phyloP scores from a whole-genome alignment of 768 basidiomycete genomes.

The Naganishia kalamii region DNA sequence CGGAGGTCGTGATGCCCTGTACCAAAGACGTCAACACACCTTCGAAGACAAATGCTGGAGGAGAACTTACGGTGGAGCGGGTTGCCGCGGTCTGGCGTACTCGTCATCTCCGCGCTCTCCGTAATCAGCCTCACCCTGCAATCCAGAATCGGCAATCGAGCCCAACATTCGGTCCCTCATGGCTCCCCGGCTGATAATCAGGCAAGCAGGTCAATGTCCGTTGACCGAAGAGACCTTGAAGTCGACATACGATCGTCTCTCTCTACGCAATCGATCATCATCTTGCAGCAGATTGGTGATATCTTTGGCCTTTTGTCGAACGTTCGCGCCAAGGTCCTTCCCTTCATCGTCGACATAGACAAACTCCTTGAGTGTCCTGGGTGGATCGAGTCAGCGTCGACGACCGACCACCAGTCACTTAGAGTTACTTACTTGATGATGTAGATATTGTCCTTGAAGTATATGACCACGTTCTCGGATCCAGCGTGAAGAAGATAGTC shows the following conservation, averaged over 20 bases:
- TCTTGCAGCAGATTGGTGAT: slow-evolving; percentile 90
- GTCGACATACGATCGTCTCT: slow-evolving; percentile 55
- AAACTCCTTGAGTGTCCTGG: slow-evolving; percentile 85
- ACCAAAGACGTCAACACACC: too few species aligned
- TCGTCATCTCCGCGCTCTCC: slow-evolving; percentile 20
- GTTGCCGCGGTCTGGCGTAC: not conserved
- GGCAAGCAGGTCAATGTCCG: not conserved
- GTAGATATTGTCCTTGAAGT: slow-evolving; percentile 95
- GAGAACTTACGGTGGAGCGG: slow-evolving; percentile 1
- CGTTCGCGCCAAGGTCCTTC: slow-evolving; percentile 96
- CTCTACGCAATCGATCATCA: slow-evolving; percentile 73
- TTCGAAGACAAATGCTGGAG: not conserved
- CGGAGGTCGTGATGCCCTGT: slow-evolving; percentile 15
- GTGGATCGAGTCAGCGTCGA: not conserved
- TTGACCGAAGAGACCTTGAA: not conserved
- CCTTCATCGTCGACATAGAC: slow-evolving; percentile 91
- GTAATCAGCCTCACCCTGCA: slow-evolving; percentile 46
- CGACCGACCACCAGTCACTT: not conserved
- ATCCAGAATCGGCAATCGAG: slow-evolving; percentile 49
- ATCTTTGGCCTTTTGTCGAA: slow-evolving; percentile 67
- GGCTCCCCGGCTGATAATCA: slow-evolving; percentile 56
- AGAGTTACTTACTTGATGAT: slow-evolving; percentile 63
- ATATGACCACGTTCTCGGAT: slow-evolving; percentile 95
- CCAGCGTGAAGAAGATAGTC: slow-evolving; percentile 95
- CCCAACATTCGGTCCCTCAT: slow-evolving; percentile 95